Evolutionary conservation across 2,329 filamentous ascomycete genomes (phyloP), one percentile per base, ranked within the genome.

Genomic region (Dactylellina parvicollis): DNA sequence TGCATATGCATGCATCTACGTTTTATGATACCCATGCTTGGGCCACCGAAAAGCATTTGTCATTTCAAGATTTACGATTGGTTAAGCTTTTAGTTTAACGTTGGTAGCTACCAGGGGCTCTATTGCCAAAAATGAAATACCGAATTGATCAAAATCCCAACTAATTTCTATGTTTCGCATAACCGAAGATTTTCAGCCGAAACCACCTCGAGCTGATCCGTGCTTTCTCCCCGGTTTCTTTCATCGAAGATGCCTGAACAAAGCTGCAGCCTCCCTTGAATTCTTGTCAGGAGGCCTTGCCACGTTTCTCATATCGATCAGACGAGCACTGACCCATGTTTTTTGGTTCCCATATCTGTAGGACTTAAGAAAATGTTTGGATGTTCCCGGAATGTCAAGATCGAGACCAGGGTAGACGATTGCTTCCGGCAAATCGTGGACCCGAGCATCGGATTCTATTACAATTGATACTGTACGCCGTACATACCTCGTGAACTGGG

Each of bases 1-100:
- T 20, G 14, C 5, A 42, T 42, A 42, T 67, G 28, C 22, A 38
- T 26, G 40, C 22, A 50, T 24, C 9, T 38, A 54, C 32, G 38
- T 61, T 47, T 59, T 61, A 73, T 61, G 69, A 73, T 73, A 73
- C 69, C 69, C 69, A 73, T 47, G 60, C 55, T 61, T 50, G 69
- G 69, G 55, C 66, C 16, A 62, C 66, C 57, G 66, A 72, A 72
- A 72, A 72, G 59, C 42, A 64, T 56, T 55, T 56, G 49, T 56
- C 38, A 50, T 56, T 57, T 46, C 34, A 16, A 34, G n/a, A 32
- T 34, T 18, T 32, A 20, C 34, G 8, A 20, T 18, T 28, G 42
- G 28, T 60, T 49, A 36, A 49, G 42, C 28, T 49, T 50, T 28
- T 32, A 42, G 26, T 60, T 50, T 24, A 30, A 47, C 30, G 26